A percentile compares a stretch with the other conserved stretches of the same genome.
Evolutionary conservation across 148 eudicot genomes (phyloP).

Genomic region (Talinum fruticosum): DNA sequence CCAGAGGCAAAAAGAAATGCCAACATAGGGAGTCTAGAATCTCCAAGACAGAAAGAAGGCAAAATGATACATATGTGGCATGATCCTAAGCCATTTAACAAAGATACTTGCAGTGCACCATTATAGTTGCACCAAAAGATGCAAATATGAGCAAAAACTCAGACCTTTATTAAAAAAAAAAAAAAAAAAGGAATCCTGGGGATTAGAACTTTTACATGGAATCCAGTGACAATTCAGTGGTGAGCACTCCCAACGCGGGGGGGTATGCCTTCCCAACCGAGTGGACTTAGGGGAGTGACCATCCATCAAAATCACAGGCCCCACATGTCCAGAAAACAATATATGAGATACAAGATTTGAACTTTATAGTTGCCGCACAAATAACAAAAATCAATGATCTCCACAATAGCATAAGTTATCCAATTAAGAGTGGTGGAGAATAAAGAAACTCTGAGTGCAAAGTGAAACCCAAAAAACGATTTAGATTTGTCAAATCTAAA

Average conservation of each 20-base stretch:
- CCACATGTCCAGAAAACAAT: background rate
- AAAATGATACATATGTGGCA: background rate
- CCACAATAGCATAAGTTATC: background rate
- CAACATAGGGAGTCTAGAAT: background rate
- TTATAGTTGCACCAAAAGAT: background rate
- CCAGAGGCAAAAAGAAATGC: background rate
- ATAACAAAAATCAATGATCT: background rate
- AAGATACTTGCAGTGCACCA: background rate
- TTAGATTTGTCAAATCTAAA: background rate
- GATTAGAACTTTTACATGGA: background rate
- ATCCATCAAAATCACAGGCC: background rate
- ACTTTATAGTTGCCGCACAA: background rate
- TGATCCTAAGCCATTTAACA: background rate
- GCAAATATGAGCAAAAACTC: background rate
- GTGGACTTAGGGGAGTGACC: background rate
- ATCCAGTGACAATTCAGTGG: background rate
- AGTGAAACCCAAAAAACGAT: background rate
- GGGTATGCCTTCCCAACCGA: background rate
- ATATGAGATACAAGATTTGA: background rate
- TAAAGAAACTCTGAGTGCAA: background rate
- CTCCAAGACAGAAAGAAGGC: background rate
- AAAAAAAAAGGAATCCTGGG: background rate
- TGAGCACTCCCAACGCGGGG: background rate
- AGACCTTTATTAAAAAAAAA: background rate
- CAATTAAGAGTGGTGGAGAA: too few species aligned